Base-by-base conservation (phyloP, 2,329 filamentous ascomycete genomes). In the Colletotrichum lini region DNA sequence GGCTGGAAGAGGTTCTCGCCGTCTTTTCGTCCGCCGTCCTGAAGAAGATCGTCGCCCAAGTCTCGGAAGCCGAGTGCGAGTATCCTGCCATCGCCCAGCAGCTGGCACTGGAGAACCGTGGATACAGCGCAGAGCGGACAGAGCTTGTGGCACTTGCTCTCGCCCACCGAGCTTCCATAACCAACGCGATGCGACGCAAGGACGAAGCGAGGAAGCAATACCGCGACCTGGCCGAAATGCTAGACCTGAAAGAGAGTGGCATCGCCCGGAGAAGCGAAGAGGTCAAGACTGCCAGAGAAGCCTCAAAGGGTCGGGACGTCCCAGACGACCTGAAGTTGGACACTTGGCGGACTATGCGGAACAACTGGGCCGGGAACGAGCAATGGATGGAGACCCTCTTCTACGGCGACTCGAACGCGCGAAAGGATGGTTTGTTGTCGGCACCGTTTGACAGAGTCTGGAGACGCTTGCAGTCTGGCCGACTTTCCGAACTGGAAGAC, bases 11-110 rank as follows among this genome's bases (percentile, higher is more conserved):
- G 78, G 84, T 98, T 1, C 86, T 98, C 38, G 90, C 94, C 3
- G 86, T 90, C 0, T 97, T 99, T 77, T 98, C 96, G 1, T 93
- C 93, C 16, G 89, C 91, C 0, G 95, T 98, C 0, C 80, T 98
- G 73, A 93, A 93, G 77, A 94, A 92, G 77, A 81, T 89, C 0
- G 82, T 93, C 1, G 83, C 86, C 0, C 82, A 84, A 52, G 78
- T 84, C 49, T 76, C 80, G 50, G 79, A 80, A 23, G 80, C 82
- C 47, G 79, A 81, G 49, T 76, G 79, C 47, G 75, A 79, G n/a
- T 78, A 84, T 62, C 83, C 84, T 50, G 85, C 88, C 12, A 77
- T 88, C 10, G 88, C 88, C 0, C 83, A 89, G 73, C 82, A 81
- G 15, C 76, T 94, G 9, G 88, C 91, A 0, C 81, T 90, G 4